Evolutionary conservation across 495 filamentous ascomycete species (phyloP), one percentile per base, ranked within the genome.

Genomic region (Amphirosellinia nigrospora): DNA sequence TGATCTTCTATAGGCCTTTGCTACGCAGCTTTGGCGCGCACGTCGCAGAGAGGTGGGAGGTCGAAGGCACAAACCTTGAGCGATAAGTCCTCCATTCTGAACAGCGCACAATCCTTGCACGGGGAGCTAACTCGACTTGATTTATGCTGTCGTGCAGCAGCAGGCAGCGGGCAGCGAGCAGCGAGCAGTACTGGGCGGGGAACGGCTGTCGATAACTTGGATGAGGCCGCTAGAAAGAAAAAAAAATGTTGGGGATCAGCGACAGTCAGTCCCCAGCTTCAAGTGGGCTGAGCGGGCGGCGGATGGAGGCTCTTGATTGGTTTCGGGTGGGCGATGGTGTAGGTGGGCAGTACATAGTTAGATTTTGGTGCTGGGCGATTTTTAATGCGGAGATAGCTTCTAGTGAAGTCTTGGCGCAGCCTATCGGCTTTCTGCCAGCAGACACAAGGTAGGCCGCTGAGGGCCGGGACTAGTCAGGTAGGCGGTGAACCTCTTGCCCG

Each of bases 51-150:
- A 58, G 64, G 52, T 61, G 43, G 62, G 43, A 55, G 38, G 62
- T 58, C 13, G 53, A 46, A 55, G 70, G 50, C 46, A 78, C 78
- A 59, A 75, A 80, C 79, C 79, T 80, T 77, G 34, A 80, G 72
- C 43, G 77, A 73, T 41, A 74, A 75, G 30, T 79, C 79, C 66
- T 74, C 77, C 79, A 80, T 80, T n/a, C 11, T 70, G 60, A 56
- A 41, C 30, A 36, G 30, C 11, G 46, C 16, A 50, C 21, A 16
- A 38, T 48, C 16, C 15, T 1, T 30, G n/a, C 10, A 26, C 19
- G 9, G 11, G 11, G 46, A 21, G n/a, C n/a, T n/a, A 50, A 30
- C 13, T 32, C 16, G 52, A 55, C 46, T n/a, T n/a, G n/a, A n/a
- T n/a, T n/a, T n/a, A n/a, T n/a, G n/a, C n/a, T n/a, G n/a, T n/a